Conservation (phyloP, 2,329 filamentous ascomycete genomes). For the Botrytis tulipae region DNA sequence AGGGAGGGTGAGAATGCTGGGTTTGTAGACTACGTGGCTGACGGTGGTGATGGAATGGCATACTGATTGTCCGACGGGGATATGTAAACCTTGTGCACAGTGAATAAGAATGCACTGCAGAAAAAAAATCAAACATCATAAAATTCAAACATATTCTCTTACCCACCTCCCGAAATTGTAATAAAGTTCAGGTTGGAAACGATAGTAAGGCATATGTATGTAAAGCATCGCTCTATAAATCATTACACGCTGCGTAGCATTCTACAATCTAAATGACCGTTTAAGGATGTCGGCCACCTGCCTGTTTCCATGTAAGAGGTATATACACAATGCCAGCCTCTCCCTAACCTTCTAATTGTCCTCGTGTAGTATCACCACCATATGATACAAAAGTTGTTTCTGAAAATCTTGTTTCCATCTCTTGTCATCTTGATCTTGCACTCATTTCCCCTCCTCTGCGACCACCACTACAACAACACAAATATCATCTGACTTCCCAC, state of each 20-base stretch:
- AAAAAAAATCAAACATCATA: not conserved
- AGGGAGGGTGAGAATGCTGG: conserved; percentile 29
- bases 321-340: not conserved
- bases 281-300: conserved; percentile 3
- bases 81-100: not conserved
- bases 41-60: conserved; percentile 30
- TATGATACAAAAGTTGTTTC: not conserved
- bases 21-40: conserved; percentile 26
- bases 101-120: not conserved
- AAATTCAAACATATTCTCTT: not conserved
- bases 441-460: conserved; percentile 54
- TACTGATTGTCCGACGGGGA: not conserved
- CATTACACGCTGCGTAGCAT: conserved; percentile 4
- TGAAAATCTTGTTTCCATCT: not conserved
- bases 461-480: conserved; percentile 80
- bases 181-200: not conserved
- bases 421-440: not conserved
- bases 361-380: not conserved
- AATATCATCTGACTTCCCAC: conserved; percentile 95
- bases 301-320: not conserved
- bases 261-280: conserved; percentile 17
- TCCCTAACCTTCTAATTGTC: not conserved
- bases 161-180: not conserved
- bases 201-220: not conserved
- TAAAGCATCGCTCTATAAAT: not conserved